Percentiles rank a stretch among this genome's conserved stretches.
phyloP scores from a whole-genome alignment of 2,329 filamentous ascomycete genomes.

The Ophioceras dolichostomum region DNA sequence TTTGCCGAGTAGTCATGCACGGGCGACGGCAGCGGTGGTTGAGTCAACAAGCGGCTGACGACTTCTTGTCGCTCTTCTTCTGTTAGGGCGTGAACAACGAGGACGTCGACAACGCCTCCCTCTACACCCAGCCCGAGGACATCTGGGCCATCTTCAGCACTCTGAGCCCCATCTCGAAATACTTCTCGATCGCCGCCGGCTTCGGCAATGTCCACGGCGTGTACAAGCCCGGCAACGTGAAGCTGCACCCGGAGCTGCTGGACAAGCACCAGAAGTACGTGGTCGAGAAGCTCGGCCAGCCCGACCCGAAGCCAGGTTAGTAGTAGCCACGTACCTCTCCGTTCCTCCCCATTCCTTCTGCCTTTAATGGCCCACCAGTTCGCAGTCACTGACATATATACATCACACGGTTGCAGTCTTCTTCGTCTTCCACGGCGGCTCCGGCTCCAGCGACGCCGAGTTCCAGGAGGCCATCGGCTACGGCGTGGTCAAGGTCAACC shows the following conservation, averaged over 20 bases:
- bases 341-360: not conserved
- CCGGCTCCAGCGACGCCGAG: constrained; percentile 81
- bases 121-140: constrained; percentile 97
- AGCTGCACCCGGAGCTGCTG: constrained; percentile 90
- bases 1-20: too few species aligned
- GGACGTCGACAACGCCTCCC: constrained; percentile 87
- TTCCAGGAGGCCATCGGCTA: constrained; percentile 79
- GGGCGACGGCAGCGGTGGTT: too few species aligned
- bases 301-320: constrained; percentile 20
- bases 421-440: constrained; percentile 99
- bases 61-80: not conserved
- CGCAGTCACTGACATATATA: constrained; percentile 1
- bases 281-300: constrained; percentile 80
- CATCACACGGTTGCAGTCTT: constrained; percentile 45
- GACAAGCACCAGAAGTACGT: constrained; percentile 93
- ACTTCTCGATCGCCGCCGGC: constrained; percentile 96
- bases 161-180: constrained; percentile 74
- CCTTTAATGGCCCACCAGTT: too few species aligned
- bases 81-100: constrained; percentile 74
- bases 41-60: not conserved
- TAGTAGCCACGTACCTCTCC: not conserved
- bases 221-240: constrained; percentile 86
- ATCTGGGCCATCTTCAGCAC: constrained; percentile 86
- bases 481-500: constrained; percentile 98
- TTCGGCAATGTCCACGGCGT: constrained; percentile 99